phyloP scores from a whole-genome alignment of 1,284 basidiomycete genomes.

The Schizophyllum amplum region DNA sequence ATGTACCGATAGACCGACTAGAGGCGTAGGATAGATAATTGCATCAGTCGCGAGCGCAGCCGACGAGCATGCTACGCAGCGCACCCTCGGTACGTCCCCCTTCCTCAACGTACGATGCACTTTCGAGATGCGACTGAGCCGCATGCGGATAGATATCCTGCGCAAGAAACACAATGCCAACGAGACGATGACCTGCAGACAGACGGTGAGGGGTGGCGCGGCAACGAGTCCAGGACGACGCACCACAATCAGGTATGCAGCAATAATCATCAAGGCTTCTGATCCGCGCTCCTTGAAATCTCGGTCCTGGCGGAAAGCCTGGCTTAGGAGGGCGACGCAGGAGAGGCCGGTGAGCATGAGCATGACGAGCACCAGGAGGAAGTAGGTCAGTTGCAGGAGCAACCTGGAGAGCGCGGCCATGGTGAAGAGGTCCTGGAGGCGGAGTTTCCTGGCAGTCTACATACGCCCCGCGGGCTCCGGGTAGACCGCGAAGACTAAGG shows the following conservation, averaged over 20 bases:
- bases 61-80: slow-evolving; percentile 16
- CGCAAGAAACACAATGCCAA: slow-evolving; percentile 58
- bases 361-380: slow-evolving; percentile 43
- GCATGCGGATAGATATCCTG: slow-evolving; percentile 51
- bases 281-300: slow-evolving; percentile 43
- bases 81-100: slow-evolving; percentile 67
- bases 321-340: slow-evolving; percentile 53
- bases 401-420: neutral
- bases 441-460: too few relatives aligned
- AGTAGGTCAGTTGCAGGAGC: slow-evolving; percentile 37
- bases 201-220: neutral
- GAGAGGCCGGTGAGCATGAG: slow-evolving; percentile 53
- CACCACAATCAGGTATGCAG: slow-evolving; percentile 59
- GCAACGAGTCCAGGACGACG: slow-evolving; percentile 16
- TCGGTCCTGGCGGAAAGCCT: slow-evolving; percentile 58
- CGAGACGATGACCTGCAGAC: slow-evolving; percentile 39
- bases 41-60: neutral
- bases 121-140: slow-evolving; percentile 66
- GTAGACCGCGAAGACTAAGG: too few relatives aligned
- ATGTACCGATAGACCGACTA: slow-evolving; percentile 71
- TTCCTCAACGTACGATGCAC: slow-evolving; percentile 52
- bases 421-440: neutral
- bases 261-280: slow-evolving; percentile 57
- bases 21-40: neutral
- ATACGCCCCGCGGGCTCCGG: too few relatives aligned